phyloP scores from a whole-genome alignment of 1,284 basidiomycete species.

The Fomitopsis betulina region DNA sequence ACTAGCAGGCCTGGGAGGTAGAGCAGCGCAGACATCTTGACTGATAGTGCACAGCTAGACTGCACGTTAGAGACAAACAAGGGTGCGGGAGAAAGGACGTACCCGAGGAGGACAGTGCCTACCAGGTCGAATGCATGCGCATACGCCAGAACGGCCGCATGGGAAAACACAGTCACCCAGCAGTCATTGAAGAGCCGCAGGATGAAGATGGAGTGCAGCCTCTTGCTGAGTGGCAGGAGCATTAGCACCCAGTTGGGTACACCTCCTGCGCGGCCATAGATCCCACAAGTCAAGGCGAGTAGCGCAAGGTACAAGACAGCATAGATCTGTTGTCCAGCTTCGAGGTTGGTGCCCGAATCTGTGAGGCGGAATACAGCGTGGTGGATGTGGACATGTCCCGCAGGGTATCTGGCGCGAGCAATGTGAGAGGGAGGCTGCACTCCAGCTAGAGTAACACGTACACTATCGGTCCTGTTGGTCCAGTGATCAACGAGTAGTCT shows the following conservation, averaged over 20 bases:
- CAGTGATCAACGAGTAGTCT: slow-evolving; percentile 82
- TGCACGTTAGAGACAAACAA: background rate
- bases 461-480: slow-evolving; percentile 94
- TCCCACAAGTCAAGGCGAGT: slow-evolving; percentile 57
- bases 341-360: slow-evolving; percentile 55
- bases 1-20: slow-evolving; percentile 88
- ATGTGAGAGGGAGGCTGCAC: background rate
- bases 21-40: slow-evolving; percentile 97
- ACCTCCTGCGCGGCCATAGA: slow-evolving; percentile 62
- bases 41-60: slow-evolving; percentile 75
- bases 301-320: slow-evolving; percentile 67
- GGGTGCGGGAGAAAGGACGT: slow-evolving; percentile 21
- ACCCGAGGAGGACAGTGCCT: slow-evolving; percentile 76
- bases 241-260: slow-evolving; percentile 80
- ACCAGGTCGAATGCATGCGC: slow-evolving; percentile 54
- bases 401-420: slow-evolving; percentile 76
- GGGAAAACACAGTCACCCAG: slow-evolving; percentile 67
- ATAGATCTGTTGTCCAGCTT: slow-evolving; percentile 77
- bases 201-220: slow-evolving; percentile 91
- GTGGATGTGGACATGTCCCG: slow-evolving; percentile 88
- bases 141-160: slow-evolving; percentile 59
- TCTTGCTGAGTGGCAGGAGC: slow-evolving; percentile 82
- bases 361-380: slow-evolving; percentile 68
- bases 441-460: slow-evolving; percentile 36
- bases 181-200: slow-evolving; percentile 96